phyloP scores from a whole-genome alignment of 768 basidiomycete genomes.

The Amanita jacksonii region DNA sequence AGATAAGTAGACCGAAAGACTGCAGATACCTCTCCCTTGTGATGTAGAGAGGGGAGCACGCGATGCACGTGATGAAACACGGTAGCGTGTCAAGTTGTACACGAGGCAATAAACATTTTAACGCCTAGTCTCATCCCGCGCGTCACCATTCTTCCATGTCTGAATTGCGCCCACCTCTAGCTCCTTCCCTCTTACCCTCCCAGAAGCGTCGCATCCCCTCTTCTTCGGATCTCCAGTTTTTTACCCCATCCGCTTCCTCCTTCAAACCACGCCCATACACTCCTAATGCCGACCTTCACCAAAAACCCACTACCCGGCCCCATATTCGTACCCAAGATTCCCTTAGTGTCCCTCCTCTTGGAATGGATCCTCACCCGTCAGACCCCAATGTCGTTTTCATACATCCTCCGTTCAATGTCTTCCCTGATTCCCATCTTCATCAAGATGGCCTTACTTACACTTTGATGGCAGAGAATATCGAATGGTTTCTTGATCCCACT shows the following conservation, averaged over 20 bases:
- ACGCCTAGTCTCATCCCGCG: slow-evolving; percentile 13
- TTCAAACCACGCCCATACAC: slow-evolving; percentile 59
- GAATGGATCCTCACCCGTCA: slow-evolving; percentile 59
- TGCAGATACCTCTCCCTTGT: slow-evolving; percentile 45
- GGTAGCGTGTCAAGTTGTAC: slow-evolving; percentile 29
- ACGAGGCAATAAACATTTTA: slow-evolving; percentile 24
- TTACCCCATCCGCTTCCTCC: slow-evolving; percentile 51
- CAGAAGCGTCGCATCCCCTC: slow-evolving; percentile 42
- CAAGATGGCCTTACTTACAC: slow-evolving; percentile 64
- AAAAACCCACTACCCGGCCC: slow-evolving; percentile 19
- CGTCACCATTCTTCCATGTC: slow-evolving; percentile 13
- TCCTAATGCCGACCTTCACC: slow-evolving; percentile 24
- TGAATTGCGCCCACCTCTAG: slow-evolving; percentile 16
- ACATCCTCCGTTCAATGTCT: slow-evolving; percentile 61
- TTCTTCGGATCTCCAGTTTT: slow-evolving; percentile 45
- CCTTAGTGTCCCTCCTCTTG: slow-evolving; percentile 36
- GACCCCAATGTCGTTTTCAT: slow-evolving; percentile 64
- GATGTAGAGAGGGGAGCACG: slow-evolving; percentile 26
- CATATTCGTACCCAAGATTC: slow-evolving; percentile 28
- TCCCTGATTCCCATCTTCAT: slow-evolving; percentile 51
- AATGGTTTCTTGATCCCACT: slow-evolving; percentile 68
- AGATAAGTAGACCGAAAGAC: too few relatives aligned
- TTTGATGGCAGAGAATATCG: slow-evolving; percentile 62
- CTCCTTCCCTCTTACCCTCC: slow-evolving; percentile 18
- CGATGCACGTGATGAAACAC: slow-evolving; percentile 29